These are phyloP conservation scores for Colletotrichum tanaceti DNA, from an alignment of 2,329 filamentous ascomycete species.

Conservation along the genomic window DNA sequence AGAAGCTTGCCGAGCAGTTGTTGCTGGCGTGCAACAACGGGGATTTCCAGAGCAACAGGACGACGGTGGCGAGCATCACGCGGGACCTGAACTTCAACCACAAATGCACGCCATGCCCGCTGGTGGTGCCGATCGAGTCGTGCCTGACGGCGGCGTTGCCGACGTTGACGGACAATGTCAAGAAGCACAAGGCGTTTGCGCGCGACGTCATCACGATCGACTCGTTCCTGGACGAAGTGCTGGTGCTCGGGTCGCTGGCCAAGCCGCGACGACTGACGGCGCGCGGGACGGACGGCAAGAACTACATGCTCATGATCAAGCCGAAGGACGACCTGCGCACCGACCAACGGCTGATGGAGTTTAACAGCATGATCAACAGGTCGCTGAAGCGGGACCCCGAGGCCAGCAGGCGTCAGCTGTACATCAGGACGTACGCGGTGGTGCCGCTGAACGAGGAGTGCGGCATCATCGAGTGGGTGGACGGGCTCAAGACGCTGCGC, in stretches of 20 bases:
- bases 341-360: slow-evolving; percentile 98
- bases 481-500: slow-evolving; percentile 91
- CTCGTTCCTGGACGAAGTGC: slow-evolving; percentile 85
- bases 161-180: slow-evolving; percentile 75
- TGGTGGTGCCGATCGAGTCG: slow-evolving; percentile 90
- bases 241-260: slow-evolving; percentile 90
- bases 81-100: slow-evolving; percentile 86
- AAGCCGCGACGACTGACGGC: slow-evolving; percentile 91
- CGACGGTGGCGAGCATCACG: slow-evolving; percentile 76
- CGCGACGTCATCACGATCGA: slow-evolving; percentile 86
- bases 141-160: slow-evolving; percentile 87
- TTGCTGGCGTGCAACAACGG: slow-evolving; percentile 83
- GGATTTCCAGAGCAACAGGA: slow-evolving; percentile 75
- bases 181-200: slow-evolving; percentile 87
- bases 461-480: slow-evolving; percentile 98
- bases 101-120: slow-evolving; percentile 81
- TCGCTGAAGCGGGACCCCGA: slow-evolving; percentile 92
- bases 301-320: slow-evolving; percentile 93
- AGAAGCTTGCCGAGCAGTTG: slow-evolving; percentile 85
- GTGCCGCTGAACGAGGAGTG: slow-evolving; percentile 98
- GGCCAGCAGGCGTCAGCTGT: slow-evolving; percentile 87
- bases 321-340: slow-evolving; percentile 98
- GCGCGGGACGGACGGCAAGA: slow-evolving; percentile 86
- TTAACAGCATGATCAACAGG: slow-evolving; percentile 97
- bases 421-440: slow-evolving; percentile 97